Conservation (phyloP, 495 filamentous ascomycete genomes). For the Parathielavia hyrcaniae region DNA sequence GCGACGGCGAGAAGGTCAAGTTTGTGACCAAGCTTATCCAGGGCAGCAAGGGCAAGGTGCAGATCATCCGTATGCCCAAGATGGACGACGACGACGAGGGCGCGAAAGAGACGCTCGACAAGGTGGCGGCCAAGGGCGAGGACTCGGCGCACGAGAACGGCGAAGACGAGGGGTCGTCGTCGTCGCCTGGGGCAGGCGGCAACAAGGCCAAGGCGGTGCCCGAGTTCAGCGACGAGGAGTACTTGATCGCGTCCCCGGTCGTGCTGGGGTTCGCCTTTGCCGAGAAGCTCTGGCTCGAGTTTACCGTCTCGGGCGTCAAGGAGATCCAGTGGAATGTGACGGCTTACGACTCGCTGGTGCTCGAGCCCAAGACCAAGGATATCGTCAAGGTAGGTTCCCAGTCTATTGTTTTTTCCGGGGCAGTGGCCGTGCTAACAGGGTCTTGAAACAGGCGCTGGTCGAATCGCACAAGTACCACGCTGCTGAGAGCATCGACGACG, state of each 20-base stretch:
- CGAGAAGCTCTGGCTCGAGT: slow-evolving; percentile 90
- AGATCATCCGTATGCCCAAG: slow-evolving; percentile 46
- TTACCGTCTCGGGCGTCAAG: slow-evolving; percentile 73
- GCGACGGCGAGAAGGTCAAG: slow-evolving; percentile 52
- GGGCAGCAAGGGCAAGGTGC: slow-evolving; percentile 55
- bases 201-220: slow-evolving; percentile 37
- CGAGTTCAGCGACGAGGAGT: slow-evolving; percentile 76
- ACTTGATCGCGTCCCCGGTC: slow-evolving; percentile 82
- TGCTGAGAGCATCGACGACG: slow-evolving; percentile 67
- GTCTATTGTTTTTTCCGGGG: not conserved
- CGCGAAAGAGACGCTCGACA: slow-evolving; percentile 56
- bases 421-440: not conserved
- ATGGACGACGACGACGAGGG: slow-evolving; percentile 53
- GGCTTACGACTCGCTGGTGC: slow-evolving; percentile 28
- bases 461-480: slow-evolving; percentile 54
- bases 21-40: slow-evolving; percentile 56
- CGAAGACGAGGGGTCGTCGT: slow-evolving; percentile 37
- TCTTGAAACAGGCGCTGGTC: slow-evolving; percentile 20
- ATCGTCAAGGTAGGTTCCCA: slow-evolving; percentile 53
- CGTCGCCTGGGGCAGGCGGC: slow-evolving; percentile 22
- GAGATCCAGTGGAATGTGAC: slow-evolving; percentile 31
- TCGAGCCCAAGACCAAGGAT: slow-evolving; percentile 30
- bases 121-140: slow-evolving; percentile 46
- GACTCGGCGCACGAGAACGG: slow-evolving; percentile 32
- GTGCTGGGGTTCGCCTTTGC: slow-evolving; percentile 89